Base-by-base conservation (phyloP, 805 yeast genomes). In the Sugiyamaella valdiviana region DNA sequence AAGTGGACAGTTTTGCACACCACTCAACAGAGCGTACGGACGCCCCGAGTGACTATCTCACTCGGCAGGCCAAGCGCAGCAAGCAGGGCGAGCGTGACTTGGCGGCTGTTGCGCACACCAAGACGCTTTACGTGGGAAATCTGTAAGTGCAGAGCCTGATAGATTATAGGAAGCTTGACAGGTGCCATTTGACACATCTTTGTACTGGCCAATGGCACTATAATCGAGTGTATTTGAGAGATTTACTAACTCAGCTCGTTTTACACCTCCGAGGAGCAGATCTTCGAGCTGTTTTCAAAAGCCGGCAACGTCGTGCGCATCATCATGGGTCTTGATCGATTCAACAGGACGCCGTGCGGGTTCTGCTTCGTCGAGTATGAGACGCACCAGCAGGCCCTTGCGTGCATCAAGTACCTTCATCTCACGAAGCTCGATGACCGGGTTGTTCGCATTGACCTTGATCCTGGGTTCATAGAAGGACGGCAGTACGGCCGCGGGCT, bases 381-480 rank as follows among this genome's bases (percentile, higher is more conserved):
- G 46, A 65, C 71, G 23, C 81, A 82, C 39, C 74, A 74, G 44
- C 89, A 86, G 44, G 88, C 96, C 1, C 70, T 89, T 46, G 80
- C 84, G 55, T 85, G 96, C 1, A 79, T 91, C 62, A 85, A 88
- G 63, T 91, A 80, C 60, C 69, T 93, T 44, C 82, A 86, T 57
- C 83, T 80, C 47, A 88, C 96, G 0, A 82, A 82, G 59, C 76
- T 93, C 45, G 96, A 91, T 61, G 95, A 90, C 44, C 80, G 86
- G 52, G 71, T 75, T 36, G 76, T 93, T 61, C 83, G 84, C 36
- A 86, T 91, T 44, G 99, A 93, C 68, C 72, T 95, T 58, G 99
- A 93, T 62, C 96, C 97, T 0, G 99, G 99, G 0, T 93, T 91
- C 63, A 80, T 77, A 53, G 97, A 91, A 58, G 99, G 99, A 1